A percentile compares a stretch with the other conserved stretches of the same genome.
Conservation (phyloP, 306 rosid species). For the Lotus japonicus region DNA sequence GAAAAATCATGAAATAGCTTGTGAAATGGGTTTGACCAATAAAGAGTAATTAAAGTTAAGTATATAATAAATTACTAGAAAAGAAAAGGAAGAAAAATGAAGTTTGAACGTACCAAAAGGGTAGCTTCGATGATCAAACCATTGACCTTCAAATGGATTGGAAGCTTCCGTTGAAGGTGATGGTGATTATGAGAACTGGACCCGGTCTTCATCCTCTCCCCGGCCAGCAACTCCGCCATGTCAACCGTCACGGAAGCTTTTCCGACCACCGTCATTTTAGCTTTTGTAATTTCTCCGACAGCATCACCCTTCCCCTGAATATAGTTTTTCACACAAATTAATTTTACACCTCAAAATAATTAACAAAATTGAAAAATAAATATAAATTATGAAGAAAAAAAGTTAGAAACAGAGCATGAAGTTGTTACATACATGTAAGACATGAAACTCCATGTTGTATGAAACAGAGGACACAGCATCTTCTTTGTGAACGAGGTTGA, state of each 20-base stretch:
- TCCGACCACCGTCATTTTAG: conserved; percentile 41
- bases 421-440: conserved; percentile 49
- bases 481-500: conserved; percentile 19
- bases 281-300: conserved; percentile 12
- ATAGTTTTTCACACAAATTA: background rate
- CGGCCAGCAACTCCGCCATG: conserved; percentile 29
- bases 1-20: background rate
- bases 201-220: conserved; percentile 20
- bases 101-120: conserved; percentile 40
- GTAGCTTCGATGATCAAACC: conserved; percentile 43
- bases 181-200: conserved; percentile 19
- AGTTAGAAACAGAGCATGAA: background rate
- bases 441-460: conserved; percentile 37
- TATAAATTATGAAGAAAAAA: background rate
- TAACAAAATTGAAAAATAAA: background rate
- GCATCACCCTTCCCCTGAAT: conserved; percentile 30
- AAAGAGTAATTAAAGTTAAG: background rate
- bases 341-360: too few relatives aligned
- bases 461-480: conserved; percentile 1
- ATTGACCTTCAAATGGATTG: conserved; percentile 39
- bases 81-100: background rate
- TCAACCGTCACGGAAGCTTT: conserved; percentile 33
- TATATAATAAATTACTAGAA: background rate
- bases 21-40: conserved; percentile 18
- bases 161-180: conserved; percentile 38